phyloP scores from a whole-genome alignment of 306 rosid genomes.

The Echinosophora koreensis region DNA sequence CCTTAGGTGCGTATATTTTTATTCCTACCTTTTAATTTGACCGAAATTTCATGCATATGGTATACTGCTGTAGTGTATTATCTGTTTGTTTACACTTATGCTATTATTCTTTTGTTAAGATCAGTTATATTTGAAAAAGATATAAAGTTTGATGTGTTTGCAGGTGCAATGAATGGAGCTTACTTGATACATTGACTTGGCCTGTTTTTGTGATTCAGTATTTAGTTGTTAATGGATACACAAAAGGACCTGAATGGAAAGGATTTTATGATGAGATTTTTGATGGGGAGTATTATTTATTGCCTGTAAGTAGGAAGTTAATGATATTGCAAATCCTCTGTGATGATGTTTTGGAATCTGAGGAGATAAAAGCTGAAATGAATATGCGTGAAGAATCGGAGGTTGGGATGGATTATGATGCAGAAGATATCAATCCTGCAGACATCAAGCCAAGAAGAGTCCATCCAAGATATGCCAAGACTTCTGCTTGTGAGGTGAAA shows the following conservation, averaged over 20 bases:
- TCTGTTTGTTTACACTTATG: constrained; percentile 7
- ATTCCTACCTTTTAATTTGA: constrained; percentile 8
- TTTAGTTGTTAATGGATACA: constrained; percentile 70
- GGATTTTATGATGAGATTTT: constrained; percentile 74
- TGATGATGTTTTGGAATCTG: constrained; percentile 76
- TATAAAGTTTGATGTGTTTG: constrained; percentile 30
- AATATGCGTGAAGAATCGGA: constrained; percentile 80
- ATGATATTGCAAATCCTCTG: constrained; percentile 82
- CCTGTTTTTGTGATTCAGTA: constrained; percentile 77
- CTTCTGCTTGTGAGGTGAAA: constrained; percentile 73
- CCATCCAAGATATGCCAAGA: constrained; percentile 73
- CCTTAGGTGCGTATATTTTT: constrained; percentile 63
- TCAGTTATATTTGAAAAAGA: neutral
- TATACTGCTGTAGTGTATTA: constrained; percentile 28
- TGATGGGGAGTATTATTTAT: constrained; percentile 71
- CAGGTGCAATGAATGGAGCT: constrained; percentile 88
- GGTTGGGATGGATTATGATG: constrained; percentile 76
- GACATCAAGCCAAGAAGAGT: constrained; percentile 76
- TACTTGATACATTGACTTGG: constrained; percentile 93
- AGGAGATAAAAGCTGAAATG: constrained; percentile 80
- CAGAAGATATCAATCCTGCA: constrained; percentile 61
- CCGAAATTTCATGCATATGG: neutral
- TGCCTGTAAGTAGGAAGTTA: constrained; percentile 78
- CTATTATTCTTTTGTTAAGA: constrained; percentile 8
- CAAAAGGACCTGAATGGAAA: constrained; percentile 71